Evolutionary conservation across 345 rosid species (phyloP).

Genomic region (Cochlearia excelsa): DNA sequence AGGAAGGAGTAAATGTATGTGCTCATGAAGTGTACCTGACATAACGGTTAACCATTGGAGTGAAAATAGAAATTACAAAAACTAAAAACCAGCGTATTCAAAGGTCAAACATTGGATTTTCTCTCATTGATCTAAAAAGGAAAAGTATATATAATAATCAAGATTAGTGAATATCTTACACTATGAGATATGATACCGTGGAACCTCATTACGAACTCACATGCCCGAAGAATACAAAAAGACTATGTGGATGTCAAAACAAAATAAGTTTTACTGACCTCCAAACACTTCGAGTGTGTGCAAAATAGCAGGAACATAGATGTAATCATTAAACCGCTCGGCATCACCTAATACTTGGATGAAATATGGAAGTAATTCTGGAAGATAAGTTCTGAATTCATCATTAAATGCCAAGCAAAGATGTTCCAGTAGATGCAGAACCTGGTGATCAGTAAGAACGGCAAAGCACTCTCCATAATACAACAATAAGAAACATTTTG

Average conservation of each 20-base stretch:
- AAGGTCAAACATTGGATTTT: no score
- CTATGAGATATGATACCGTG: conserved; percentile 1
- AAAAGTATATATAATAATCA: no score
- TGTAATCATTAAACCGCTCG: conserved; percentile 83
- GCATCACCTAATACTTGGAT: conserved; percentile 96
- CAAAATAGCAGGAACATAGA: conserved; percentile 78
- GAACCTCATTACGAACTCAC: conserved; percentile 9
- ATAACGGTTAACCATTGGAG: conserved; percentile 23
- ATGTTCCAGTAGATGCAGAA: conserved; percentile 94
- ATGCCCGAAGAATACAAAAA: conserved; percentile 7
- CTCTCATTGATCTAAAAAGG: no score
- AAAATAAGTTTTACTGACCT: conserved; percentile 54
- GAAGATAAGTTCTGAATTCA: conserved; percentile 91
- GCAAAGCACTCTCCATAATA: neutral
- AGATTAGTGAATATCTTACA: conserved; percentile 9
- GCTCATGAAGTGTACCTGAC: conserved; percentile 94
- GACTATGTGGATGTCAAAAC: conserved; percentile 14
- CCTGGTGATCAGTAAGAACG: conserved; percentile 44
- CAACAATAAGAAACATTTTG: conserved; percentile 8
- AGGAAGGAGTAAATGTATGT: conserved; percentile 97
- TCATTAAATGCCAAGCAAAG: conserved; percentile 98
- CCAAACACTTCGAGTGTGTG: conserved; percentile 97
- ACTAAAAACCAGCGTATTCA: no score
- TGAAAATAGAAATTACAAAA: conserved; percentile 9
- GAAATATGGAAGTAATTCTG: conserved; percentile 88